These are phyloP conservation scores for Epichloe coenophiala DNA, from an alignment of 2,329 filamentous ascomycete species.

Conservation along the genomic window DNA sequence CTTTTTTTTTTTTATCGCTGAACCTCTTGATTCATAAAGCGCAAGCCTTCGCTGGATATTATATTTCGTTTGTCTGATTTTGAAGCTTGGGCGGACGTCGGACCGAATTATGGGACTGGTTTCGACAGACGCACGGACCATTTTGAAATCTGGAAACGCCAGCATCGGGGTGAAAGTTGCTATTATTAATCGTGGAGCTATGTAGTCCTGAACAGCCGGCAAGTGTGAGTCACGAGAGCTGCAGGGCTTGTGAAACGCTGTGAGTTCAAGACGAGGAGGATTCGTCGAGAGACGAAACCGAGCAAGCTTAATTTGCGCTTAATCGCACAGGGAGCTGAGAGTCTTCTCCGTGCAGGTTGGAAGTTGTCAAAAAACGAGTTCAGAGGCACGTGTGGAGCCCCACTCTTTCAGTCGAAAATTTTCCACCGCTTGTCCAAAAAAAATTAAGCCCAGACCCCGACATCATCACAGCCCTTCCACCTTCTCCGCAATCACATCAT, in stretches of 20 bases:
- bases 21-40: background rate
- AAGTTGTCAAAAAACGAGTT: background rate
- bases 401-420: constrained; percentile 15
- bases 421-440: constrained; percentile 5
- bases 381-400: constrained; percentile 17
- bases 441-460: constrained; percentile 5
- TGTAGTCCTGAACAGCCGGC: no score
- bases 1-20: background rate
- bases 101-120: background rate
- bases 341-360: no score
- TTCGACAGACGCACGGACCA: background rate
- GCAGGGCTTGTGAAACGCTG: no score
- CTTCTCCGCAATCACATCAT: background rate
- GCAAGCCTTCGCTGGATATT: no score
- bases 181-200: no score
- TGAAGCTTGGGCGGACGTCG: background rate
- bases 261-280: no score
- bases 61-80: background rate
- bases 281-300: no score
- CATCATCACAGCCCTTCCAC: constrained; percentile 2
- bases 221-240: no score
- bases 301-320: no score
- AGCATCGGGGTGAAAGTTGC: no score
- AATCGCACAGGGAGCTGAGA: no score
- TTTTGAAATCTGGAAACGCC: background rate